Base-by-base conservation (phyloP, 108 stramenopile genomes). In the Pseudonitzschia multiseries region DNA sequence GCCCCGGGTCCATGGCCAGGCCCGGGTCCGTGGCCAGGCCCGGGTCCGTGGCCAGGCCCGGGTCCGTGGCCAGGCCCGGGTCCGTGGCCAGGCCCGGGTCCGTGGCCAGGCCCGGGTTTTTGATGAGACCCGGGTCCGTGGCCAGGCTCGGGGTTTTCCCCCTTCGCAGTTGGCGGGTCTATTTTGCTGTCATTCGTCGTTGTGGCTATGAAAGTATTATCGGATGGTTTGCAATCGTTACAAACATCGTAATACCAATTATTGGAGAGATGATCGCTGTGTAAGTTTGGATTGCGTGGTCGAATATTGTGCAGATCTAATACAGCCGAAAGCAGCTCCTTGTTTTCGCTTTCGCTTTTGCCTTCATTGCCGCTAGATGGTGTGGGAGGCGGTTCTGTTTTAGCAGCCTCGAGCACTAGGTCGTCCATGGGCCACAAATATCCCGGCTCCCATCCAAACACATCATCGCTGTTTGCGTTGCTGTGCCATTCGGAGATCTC, bases 241-340 rank as follows among this genome's bases (percentile, higher is more conserved):
- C 64, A 65, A 18, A 8, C 42, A 44, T 44, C 64, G 31, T 40
- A 65, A 20, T 22, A 65, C 64, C 36, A 65, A 65, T 44, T 21
- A 9, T 65, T 41, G 9, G 42, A 22, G 18, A 64, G 64, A 41
- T 42, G 41, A 59, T 40, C 29, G 29, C 66, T 36, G 57, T 64
- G 32, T 4, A 78, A 6, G 4, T 20, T 42, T 6, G 70, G 51
- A 68, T 68, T 21, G 4, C 8, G 41, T 26, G 77, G 65, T 20
- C 65, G 70, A 21, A 72, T 24, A 28, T 78, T 78, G 56, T 78
- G 70, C 22, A 78, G 56, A 48, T 78, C 74, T 33, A 40, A n/a
- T 17, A 22, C 9, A 0, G 42, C 36, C 17, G 64, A 18, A 18
- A 43, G 12, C 0, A 43, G 15, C 20, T 65, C 64, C 6, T 51